Evolutionary conservation across 2,329 filamentous ascomycete species (phyloP), one percentile per base, ranked within the genome.

Genomic region (Botrytis deweyae): DNA sequence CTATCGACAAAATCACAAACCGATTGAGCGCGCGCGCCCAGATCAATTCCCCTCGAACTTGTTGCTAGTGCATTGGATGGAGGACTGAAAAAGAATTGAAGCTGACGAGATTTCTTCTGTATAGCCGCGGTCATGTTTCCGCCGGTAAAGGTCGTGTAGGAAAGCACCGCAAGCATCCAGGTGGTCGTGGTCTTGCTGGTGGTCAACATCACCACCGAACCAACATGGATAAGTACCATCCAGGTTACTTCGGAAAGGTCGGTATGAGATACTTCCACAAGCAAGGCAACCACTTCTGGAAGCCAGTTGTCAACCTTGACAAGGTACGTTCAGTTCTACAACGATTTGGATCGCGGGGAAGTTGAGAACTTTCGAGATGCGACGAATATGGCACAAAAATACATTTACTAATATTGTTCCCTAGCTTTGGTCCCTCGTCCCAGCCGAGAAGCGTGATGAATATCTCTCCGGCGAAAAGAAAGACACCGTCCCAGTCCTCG

Each of bases 241-340:
- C 95, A 78, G 96, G 96, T 94, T 98, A 98, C 93, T 98, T 98
- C 87, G 94, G 94, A 87, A 97, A 98, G 89, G 93, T 95, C 81
- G 92, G 93, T 88, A 95, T 95, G 93, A 89, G 93, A 83, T 92
- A 95, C 88, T 98, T 97, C 93, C 95, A 98, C 90, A 95, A 96
- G 87, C 91, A 93, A 84, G 89, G 91, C 83, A 95, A 95, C 89
- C 92, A 97, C 84, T 94, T 95, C 90, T 99, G 95, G 96, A 98
- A 97, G 89, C 96, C 96, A 80, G 90, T 94, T 81, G 92, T 99
- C 92, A 99, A 99, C 90, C 88, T 99, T 82, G 96, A 98, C 88
- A 99, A 98, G 93, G 93, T 95, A 86, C 82, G 86, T 79, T 77
- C 1, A 16, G 25, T 46, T 70, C 25, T 49, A 71, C 33, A 22